Percentiles rank a stretch among this genome's conserved stretches.
Conservation (phyloP, 2,329 filamentous ascomycete species). For the Diaporthe nobilis region DNA sequence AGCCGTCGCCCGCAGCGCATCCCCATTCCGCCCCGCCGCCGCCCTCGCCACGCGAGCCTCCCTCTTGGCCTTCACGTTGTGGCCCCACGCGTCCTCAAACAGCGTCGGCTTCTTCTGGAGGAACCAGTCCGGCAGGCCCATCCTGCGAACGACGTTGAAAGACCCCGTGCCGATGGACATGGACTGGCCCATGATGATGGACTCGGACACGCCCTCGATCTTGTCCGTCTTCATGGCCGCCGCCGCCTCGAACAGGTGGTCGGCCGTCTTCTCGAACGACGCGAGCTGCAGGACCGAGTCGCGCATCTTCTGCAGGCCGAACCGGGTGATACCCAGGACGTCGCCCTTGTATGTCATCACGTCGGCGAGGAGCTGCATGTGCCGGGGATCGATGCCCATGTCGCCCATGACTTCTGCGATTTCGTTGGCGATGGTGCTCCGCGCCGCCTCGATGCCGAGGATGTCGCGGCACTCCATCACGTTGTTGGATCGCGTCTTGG, state of each 20-base stretch:
- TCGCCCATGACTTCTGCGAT: slow-evolving; percentile 90
- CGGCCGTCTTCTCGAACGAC: slow-evolving; percentile 97
- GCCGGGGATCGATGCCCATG: slow-evolving; percentile 96
- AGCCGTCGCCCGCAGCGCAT: slow-evolving; percentile 10
- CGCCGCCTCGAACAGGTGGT: slow-evolving; percentile 96
- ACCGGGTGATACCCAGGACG: slow-evolving; percentile 94
- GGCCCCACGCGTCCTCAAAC: slow-evolving; percentile 78
- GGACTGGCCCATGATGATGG: slow-evolving; percentile 98
- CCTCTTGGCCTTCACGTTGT: slow-evolving; percentile 45
- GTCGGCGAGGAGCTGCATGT: slow-evolving; percentile 97
- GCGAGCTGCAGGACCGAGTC: slow-evolving; percentile 95
- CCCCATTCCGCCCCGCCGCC: neutral
- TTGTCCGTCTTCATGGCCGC: slow-evolving; percentile 91
- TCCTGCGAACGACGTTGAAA: slow-evolving; percentile 86
- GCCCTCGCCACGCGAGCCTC: slow-evolving; percentile 41
- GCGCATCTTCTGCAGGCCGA: slow-evolving; percentile 95
- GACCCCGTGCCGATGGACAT: slow-evolving; percentile 93
- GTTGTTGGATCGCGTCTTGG: slow-evolving; percentile 82
- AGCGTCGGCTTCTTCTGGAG: slow-evolving; percentile 71
- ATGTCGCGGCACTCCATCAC: slow-evolving; percentile 91
- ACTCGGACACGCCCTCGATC: slow-evolving; percentile 95
- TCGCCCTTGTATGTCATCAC: slow-evolving; percentile 99
- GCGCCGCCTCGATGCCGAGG: slow-evolving; percentile 94
- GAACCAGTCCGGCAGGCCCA: slow-evolving; percentile 76
- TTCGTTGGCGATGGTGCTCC: slow-evolving; percentile 89